phyloP scores from a whole-genome alignment of 2,329 filamentous ascomycete species.

The Pestalotiopsis sp. region DNA sequence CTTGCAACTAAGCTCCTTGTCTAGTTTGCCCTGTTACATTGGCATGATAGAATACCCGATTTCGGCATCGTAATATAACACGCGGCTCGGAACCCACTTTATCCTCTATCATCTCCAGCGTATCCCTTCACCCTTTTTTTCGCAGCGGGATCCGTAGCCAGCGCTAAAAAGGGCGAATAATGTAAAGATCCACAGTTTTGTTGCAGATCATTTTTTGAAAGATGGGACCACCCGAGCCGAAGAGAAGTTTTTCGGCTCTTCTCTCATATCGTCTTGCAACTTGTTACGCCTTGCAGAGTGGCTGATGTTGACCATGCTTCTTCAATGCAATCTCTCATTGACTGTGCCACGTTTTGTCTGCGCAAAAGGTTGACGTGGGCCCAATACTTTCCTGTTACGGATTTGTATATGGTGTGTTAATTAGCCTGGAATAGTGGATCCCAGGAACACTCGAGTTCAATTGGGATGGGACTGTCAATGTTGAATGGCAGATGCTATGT shows the following conservation, averaged over 20 bases:
- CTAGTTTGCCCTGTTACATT: neutral
- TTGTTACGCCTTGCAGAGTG: neutral
- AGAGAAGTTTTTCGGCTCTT: neutral
- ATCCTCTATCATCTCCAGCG: conserved; percentile 4
- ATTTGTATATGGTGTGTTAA: neutral
- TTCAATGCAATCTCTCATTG: no score
- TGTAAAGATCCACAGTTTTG: neutral
- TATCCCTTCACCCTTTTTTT: neutral
- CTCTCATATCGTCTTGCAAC: neutral
- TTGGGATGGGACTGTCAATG: no score
- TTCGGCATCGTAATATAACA: conserved; percentile 6
- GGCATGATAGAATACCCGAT: neutral
- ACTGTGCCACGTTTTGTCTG: neutral
- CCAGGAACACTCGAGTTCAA: neutral
- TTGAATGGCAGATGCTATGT: no score
- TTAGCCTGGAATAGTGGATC: neutral
- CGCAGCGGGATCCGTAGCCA: neutral
- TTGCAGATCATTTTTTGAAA: neutral
- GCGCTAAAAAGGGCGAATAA: neutral
- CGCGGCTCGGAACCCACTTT: conserved; percentile 2
- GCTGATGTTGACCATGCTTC: no score
- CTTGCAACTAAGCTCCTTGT: neutral
- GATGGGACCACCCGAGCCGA: neutral
- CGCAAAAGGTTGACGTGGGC: neutral
- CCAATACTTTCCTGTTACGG: neutral